These are phyloP conservation scores for Posidonia oceanica DNA, from an alignment of 116 monocot genomes.

Conservation along the genomic window DNA sequence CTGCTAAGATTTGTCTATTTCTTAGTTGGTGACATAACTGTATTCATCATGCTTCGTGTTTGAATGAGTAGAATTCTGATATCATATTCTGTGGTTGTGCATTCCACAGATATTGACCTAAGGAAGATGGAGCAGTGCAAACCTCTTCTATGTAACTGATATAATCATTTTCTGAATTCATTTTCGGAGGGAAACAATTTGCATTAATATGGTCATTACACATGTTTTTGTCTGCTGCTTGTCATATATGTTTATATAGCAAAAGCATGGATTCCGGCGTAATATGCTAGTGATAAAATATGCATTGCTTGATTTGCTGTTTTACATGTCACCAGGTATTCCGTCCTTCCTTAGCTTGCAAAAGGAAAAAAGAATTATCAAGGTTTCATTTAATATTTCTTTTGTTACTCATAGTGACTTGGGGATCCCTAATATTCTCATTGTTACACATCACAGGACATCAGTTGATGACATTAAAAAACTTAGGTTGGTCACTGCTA, in stretches of 20 bases:
- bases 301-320: background rate
- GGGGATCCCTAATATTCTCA: background rate
- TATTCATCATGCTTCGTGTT: too few relatives aligned
- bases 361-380: too few relatives aligned
- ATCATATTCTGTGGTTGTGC: too few relatives aligned
- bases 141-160: too few relatives aligned
- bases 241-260: background rate
- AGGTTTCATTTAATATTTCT: background rate
- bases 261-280: too few relatives aligned
- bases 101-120: too few relatives aligned
- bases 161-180: too few relatives aligned
- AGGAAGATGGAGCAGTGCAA: too few relatives aligned
- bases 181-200: background rate
- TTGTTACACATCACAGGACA: slow-evolving; percentile 31
- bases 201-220: background rate
- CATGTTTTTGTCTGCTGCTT: background rate
- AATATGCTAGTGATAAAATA: background rate
- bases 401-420: background rate
- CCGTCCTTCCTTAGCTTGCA: background rate
- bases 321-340: background rate
- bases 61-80: too few relatives aligned
- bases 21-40: too few relatives aligned
- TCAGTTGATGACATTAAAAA: slow-evolving; percentile 57
- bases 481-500: slow-evolving; percentile 68
- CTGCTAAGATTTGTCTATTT: too few relatives aligned